Evolutionary conservation across 768 basidiomycete species (phyloP), one percentile per base, ranked within the genome.

Genomic region (Gymnopilus junonius): DNA sequence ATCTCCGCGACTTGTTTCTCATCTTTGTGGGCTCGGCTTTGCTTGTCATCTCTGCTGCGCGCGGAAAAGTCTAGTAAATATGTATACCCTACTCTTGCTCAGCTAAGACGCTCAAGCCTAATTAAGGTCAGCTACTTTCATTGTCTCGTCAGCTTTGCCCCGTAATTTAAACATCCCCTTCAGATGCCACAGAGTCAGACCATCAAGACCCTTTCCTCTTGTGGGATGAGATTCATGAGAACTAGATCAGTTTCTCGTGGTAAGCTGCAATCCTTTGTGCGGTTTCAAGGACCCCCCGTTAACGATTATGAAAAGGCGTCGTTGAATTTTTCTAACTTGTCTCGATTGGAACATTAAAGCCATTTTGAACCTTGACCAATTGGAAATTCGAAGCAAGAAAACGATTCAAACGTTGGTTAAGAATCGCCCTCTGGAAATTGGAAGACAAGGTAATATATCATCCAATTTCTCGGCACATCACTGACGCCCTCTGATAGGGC

Each of bases 311-410:
- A 59, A 45, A 48, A 62, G 55, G 48, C 65, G 11, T 27, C 53
- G 4, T 39, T 35, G 27, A 58, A 58, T 37, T 53, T 61, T 25
- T 40, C 55, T 7, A 14, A 55, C 58, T 34, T 29, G 58, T 35
- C 15, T 55, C 21, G 50, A 51, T 27, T 29, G 34, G n/a, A 40
- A 59, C 56, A 42, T 59, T 25, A 39, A 45, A 17, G 10, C 50
- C 11, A 17, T 46, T 15, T 59, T 62, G 21, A 65, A 55, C 32
- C 65, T 66, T 27, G 56, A 58, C 12, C 65, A 65, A 29, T 35
- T 69, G 35, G 59, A 53, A 48, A 55, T 45, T 10, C 60, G 61
- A n/a, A 69, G 68, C 53, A 58, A 35, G 40, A 59, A 59, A 48
- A 65, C 65, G 0, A 39, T 66, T 15, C 45, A 65, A 5, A 46